Conservation (phyloP, 139 green algal species). For the Mychonastes homosphaera region DNA sequence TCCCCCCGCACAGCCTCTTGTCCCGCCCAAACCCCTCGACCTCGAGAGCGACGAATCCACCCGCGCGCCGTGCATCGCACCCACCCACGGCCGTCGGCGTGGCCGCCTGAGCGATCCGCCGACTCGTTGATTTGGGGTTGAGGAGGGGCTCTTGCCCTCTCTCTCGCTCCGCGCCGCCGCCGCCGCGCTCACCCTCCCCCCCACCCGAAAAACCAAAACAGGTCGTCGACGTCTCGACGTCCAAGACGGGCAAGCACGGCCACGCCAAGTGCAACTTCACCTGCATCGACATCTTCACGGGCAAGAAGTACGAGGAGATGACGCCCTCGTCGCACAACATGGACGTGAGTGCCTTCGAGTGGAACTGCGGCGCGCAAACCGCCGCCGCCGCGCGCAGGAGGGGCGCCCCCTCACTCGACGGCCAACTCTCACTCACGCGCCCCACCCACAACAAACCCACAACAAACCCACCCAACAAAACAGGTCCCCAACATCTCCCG, state of each 20-base stretch:
- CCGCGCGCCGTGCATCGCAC: too few relatives aligned
- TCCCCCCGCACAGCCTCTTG: too few relatives aligned
- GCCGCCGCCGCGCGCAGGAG: not conserved
- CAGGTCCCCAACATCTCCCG: constrained; percentile 84
- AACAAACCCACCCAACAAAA: not conserved
- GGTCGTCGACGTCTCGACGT: constrained; percentile 97
- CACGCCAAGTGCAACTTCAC: constrained; percentile 99
- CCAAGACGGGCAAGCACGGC: constrained; percentile 99
- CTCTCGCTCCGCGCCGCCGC: too few relatives aligned
- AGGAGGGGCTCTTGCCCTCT: too few relatives aligned
- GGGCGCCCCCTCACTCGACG: not conserved
- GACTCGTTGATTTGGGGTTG: too few relatives aligned
- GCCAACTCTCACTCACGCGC: not conserved
- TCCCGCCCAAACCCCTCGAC: too few relatives aligned
- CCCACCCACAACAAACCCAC: not conserved
- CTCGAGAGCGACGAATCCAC: too few relatives aligned
- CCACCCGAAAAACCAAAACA: too few relatives aligned
- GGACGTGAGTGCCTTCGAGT: constrained; percentile 48
- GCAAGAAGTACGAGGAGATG: constrained; percentile 98
- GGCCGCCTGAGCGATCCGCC: too few relatives aligned
- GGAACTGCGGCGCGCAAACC: not conserved
- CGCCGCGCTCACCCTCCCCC: too few relatives aligned
- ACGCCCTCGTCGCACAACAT: constrained; percentile 95
- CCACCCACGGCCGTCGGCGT: too few relatives aligned
- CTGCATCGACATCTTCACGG: constrained; percentile 94